These are phyloP conservation scores for Suhomyces ambrosiae DNA, from an alignment of 1,139 yeast species.

Conservation along the genomic window DNA sequence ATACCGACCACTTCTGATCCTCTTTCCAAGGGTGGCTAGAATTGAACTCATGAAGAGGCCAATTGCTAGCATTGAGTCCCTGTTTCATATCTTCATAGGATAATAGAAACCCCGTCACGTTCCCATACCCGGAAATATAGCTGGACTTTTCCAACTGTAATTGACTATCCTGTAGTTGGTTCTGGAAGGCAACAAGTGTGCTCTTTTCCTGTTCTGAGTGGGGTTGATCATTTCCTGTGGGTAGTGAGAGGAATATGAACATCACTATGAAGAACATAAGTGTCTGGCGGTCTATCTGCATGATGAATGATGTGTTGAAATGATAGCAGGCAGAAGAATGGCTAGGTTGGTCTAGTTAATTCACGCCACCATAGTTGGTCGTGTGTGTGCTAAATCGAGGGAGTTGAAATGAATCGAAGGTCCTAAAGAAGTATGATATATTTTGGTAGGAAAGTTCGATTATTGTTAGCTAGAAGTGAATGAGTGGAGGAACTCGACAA, in stretches of 20 bases:
- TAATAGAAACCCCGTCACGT: conserved; percentile 69
- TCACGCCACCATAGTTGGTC: conserved; percentile 1
- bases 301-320: conserved; percentile 7
- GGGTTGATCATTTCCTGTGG: conserved; percentile 34
- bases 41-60: conserved; percentile 55
- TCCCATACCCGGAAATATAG: conserved; percentile 61
- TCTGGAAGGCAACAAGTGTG: conserved; percentile 31
- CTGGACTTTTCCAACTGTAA: conserved; percentile 42
- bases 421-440: too few relatives aligned
- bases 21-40: conserved; percentile 53
- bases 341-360: too few relatives aligned
- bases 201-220: conserved; percentile 32
- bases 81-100: conserved; percentile 58
- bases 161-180: conserved; percentile 33
- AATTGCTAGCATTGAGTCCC: conserved; percentile 48
- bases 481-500: too few relatives aligned
- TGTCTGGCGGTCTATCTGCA: conserved; percentile 43
- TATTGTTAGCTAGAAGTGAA: too few relatives aligned
- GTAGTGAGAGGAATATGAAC: conserved; percentile 39
- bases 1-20: conserved; percentile 53
- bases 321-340: not conserved
- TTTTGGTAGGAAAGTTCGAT: too few relatives aligned
- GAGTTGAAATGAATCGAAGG: too few relatives aligned
- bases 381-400: too few relatives aligned
- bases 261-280: conserved; percentile 40